Evolutionary conservation across 192 early-diverging fungal species (phyloP).

Genomic region (Podila verticillata): DNA sequence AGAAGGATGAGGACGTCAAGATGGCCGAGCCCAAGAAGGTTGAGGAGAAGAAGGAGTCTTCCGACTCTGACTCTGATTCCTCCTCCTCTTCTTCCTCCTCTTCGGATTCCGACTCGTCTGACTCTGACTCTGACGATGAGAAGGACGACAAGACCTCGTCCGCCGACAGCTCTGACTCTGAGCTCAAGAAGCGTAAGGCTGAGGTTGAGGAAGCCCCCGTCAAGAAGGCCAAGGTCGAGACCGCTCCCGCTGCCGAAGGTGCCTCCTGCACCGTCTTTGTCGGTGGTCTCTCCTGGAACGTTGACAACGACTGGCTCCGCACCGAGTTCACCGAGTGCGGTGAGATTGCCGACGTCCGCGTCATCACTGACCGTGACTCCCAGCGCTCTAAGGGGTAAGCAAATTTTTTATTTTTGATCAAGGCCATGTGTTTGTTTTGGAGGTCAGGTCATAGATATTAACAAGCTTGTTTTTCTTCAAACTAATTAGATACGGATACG

Average conservation of each 20-base stretch:
- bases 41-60: slow-evolving; percentile 32
- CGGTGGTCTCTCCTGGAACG: slow-evolving; percentile 79
- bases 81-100: slow-evolving; percentile 12
- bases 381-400: slow-evolving; percentile 79
- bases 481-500: slow-evolving; percentile 80
- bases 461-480: background rate
- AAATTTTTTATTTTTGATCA: slow-evolving; percentile 1
- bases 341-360: slow-evolving; percentile 75
- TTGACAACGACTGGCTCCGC: slow-evolving; percentile 71
- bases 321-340: slow-evolving; percentile 74
- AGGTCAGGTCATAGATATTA: background rate
- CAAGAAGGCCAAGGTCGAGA: slow-evolving; percentile 68
- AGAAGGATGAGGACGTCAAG: slow-evolving; percentile 44
- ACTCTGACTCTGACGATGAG: slow-evolving; percentile 56
- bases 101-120: slow-evolving; percentile 22
- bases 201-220: slow-evolving; percentile 54
- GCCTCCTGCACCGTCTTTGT: slow-evolving; percentile 72
- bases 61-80: slow-evolving; percentile 20
- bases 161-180: slow-evolving; percentile 34
- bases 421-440: background rate
- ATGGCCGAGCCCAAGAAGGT: slow-evolving; percentile 20
- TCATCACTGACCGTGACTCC: slow-evolving; percentile 78
- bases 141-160: slow-evolving; percentile 43
- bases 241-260: slow-evolving; percentile 30
- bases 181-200: slow-evolving; percentile 63